A percentile compares a stretch with the other conserved stretches of the same genome.
Evolutionary conservation across 805 yeast species (phyloP).

Genomic region (Maudiozyma bulderi): DNA sequence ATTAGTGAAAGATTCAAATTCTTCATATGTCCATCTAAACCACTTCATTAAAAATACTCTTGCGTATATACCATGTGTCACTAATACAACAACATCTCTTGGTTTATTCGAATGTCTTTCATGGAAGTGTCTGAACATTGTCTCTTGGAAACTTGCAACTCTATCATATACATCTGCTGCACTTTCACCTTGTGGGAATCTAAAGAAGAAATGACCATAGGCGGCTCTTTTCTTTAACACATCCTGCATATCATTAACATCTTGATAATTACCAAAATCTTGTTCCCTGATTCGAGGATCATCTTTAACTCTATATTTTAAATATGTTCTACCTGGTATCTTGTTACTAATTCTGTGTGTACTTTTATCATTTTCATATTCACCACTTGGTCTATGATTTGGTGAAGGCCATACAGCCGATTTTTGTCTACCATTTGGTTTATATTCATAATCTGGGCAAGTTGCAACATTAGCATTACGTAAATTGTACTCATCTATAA

Average conservation of each 20-base stretch:
- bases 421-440: constrained; percentile 20
- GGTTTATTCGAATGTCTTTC: constrained; percentile 43
- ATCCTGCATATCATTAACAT: constrained; percentile 62
- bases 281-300: constrained; percentile 92
- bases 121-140: constrained; percentile 72
- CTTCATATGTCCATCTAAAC: constrained; percentile 89
- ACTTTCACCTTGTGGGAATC: constrained; percentile 90
- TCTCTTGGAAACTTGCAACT: constrained; percentile 82
- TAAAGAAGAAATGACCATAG: constrained; percentile 80
- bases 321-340: constrained; percentile 17
- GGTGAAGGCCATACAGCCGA: constrained; percentile 24
- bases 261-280: constrained; percentile 90
- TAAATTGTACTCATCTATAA: constrained; percentile 33
- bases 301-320: constrained; percentile 55
- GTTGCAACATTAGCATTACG: constrained; percentile 18
- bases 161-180: constrained; percentile 95
- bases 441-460: constrained; percentile 11
- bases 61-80: constrained; percentile 92
- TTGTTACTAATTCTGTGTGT: constrained; percentile 6
- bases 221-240: constrained; percentile 79
- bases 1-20: constrained; percentile 74
- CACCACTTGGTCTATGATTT: constrained; percentile 17
- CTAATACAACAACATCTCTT: constrained; percentile 75
- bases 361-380: constrained; percentile 17
- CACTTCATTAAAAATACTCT: constrained; percentile 89